Base-by-base conservation (phyloP, 306 rosid genomes). In the Phaseolus lunatus region DNA sequence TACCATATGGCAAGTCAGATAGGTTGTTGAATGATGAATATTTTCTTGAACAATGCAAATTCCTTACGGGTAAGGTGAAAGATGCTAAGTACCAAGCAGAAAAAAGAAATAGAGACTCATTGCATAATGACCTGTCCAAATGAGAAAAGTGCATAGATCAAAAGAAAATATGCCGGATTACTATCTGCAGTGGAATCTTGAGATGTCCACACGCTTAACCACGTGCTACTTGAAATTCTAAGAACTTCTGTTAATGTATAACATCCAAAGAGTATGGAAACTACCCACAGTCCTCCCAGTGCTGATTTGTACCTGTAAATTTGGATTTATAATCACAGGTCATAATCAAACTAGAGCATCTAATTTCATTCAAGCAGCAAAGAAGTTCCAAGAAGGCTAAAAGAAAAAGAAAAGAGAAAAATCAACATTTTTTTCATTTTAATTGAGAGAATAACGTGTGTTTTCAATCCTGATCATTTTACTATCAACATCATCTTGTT, bases 261-360 rank as follows among this genome's bases (percentile, higher is more conserved):
- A 88, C 87, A 90, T 13, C 72, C 69, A 52, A 94, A 79, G 72
- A 92, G 90, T 81, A 87, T 62, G 66, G 81, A 67, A 82, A 90
- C 93, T 57, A 92, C 90, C 93, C 96, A 89, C 29, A 87, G 67
- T 23, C 97, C 98, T 76, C 98, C 98, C n/a, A 91, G 65, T 75
- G 97, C 92, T 57, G 87, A 81, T 81, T 83, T 87, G 78, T 94
- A 92, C 87, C 97, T 93, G 87, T 61, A 78, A 56, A 48, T 62
- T 68, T 39, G 47, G 75, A 64, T 61, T 59, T 70, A 61, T 61
- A 61, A 37, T 52, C 22, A 68, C 39, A 73, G 26, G 70, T 74
- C 53, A 59, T 29, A 16, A 54, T 54, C 47, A 56, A 56, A 77
- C 14, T 27, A 58, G 47, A 70, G 39, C 45, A 64, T 35, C 9